Conservation (phyloP, 2,329 filamentous ascomycete species). For the Colletotrichum sp. region DNA sequence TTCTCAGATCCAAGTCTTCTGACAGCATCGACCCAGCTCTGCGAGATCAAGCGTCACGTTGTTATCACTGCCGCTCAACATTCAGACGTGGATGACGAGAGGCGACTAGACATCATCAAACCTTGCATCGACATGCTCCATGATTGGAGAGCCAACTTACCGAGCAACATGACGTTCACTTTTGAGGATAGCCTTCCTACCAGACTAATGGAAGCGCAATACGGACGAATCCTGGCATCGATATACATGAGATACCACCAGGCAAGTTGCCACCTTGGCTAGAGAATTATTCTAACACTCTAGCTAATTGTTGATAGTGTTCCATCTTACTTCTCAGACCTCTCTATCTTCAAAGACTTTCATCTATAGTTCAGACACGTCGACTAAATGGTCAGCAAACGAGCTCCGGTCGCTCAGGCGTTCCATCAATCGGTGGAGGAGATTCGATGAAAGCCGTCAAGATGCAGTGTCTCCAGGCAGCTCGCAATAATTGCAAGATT, state of each 20-base stretch:
- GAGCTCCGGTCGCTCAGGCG: not conserved
- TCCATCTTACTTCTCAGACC: conserved; percentile 18
- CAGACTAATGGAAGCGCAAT: not conserved
- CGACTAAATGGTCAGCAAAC: not conserved
- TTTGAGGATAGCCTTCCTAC: conserved; percentile 12
- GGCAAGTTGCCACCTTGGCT: not conserved
- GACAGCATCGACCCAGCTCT: not conserved
- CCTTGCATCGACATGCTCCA: conserved; percentile 7
- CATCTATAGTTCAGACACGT: not conserved
- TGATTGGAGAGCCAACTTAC: not conserved
- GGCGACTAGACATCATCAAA: not conserved
- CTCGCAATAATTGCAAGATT: conserved; percentile 17
- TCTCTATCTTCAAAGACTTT: conserved; percentile 16
- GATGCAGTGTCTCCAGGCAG: conserved; percentile 13
- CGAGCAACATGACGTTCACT: not conserved
- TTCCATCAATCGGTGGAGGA: not conserved
- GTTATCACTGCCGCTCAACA: conserved; percentile 6
- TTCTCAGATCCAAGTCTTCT: conserved; percentile 16
- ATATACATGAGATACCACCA: conserved; percentile 21
- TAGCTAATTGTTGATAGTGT: not conserved
- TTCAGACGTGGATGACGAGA: not conserved
- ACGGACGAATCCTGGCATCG: not conserved
- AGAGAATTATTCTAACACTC: not conserved
- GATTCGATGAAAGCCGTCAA: not conserved
- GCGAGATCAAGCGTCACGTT: conserved; percentile 12